Evolutionary conservation across 768 basidiomycete genomes (phyloP).

Genomic region (Podaxis mareebaensis): DNA sequence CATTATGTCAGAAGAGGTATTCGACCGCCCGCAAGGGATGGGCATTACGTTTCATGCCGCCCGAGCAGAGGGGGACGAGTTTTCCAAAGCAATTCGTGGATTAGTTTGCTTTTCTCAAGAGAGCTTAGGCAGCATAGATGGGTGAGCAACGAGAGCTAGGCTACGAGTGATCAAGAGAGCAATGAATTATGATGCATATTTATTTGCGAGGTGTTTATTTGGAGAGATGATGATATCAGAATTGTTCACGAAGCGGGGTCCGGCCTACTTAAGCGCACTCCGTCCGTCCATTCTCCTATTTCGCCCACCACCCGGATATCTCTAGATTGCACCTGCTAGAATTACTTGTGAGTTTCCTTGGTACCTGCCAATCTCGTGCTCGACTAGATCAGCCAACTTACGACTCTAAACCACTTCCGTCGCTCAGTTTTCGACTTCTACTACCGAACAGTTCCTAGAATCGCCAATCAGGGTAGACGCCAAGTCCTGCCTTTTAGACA

Average conservation of each 20-base stretch:
- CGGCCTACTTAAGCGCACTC: background rate
- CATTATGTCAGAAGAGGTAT: background rate
- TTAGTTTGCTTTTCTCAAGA: background rate
- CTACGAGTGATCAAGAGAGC: background rate
- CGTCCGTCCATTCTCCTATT: background rate
- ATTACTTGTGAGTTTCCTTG: background rate
- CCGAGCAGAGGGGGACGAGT: background rate
- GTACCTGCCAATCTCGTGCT: background rate
- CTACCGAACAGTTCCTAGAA: background rate
- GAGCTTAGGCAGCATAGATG: background rate
- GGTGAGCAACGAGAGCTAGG: background rate
- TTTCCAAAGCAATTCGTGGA: background rate
- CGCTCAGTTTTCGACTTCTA: background rate
- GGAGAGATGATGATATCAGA: conserved; percentile 1
- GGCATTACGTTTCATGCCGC: background rate
- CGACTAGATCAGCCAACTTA: background rate
- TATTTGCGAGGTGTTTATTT: background rate
- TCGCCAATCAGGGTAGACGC: background rate
- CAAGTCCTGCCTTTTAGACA: background rate
- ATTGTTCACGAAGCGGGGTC: background rate
- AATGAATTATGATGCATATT: background rate
- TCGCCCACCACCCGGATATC: background rate
- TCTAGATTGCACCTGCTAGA: background rate
- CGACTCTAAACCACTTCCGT: background rate
- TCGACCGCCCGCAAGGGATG: background rate